phyloP scores from a whole-genome alignment of 192 early-diverging fungal genomes.

The Gorgonomyces haynaldii region DNA sequence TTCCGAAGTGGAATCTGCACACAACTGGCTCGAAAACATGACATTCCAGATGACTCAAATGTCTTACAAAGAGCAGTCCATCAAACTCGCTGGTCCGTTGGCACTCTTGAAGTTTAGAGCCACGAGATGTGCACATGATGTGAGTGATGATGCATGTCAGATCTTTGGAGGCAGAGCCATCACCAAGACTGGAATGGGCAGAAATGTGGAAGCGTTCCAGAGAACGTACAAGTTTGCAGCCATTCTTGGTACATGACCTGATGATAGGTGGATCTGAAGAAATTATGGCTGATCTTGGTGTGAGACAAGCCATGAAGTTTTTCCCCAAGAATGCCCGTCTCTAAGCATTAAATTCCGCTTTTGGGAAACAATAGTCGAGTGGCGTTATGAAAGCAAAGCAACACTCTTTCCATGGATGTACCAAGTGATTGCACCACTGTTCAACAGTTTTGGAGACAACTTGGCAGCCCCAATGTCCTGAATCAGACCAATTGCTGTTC shows the following conservation, averaged over 20 bases:
- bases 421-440: neutral
- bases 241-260: constrained; percentile 3
- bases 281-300: constrained; percentile 47
- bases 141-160: constrained; percentile 56
- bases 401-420: neutral
- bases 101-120: constrained; percentile 45
- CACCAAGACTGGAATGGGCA: constrained; percentile 61
- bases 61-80: constrained; percentile 49
- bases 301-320: constrained; percentile 50
- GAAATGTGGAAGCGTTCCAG: constrained; percentile 51
- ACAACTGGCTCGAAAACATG: constrained; percentile 50
- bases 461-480: neutral
- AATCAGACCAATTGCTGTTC: neutral
- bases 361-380: no score
- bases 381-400: neutral
- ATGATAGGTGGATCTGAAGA: constrained; percentile 38
- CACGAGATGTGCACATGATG: constrained; percentile 46
- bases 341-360: no score
- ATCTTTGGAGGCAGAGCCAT: constrained; percentile 66
- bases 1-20: constrained; percentile 31
- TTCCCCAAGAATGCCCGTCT: constrained; percentile 22
- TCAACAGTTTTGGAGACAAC: no score
- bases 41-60: constrained; percentile 62
- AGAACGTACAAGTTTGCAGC: constrained; percentile 51
- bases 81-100: constrained; percentile 53